These are phyloP conservation scores for Fusarium sp. DNA, from an alignment of 2,329 filamentous ascomycete species.

Conservation along the genomic window DNA sequence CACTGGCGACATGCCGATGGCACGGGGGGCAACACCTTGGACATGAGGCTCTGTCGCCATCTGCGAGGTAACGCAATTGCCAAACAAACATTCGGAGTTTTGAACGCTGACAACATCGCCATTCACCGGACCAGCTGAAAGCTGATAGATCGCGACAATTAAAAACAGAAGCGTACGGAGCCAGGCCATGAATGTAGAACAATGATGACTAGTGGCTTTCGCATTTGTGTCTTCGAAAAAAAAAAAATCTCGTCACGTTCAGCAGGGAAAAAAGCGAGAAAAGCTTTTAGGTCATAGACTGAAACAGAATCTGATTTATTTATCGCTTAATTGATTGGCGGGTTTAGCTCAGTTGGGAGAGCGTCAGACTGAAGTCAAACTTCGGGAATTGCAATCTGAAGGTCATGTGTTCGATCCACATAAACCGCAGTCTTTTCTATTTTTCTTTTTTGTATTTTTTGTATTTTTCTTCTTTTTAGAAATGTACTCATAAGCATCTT, in stretches of 20 bases:
- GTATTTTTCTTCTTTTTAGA: no score
- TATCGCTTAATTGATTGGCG: conserved; percentile 5
- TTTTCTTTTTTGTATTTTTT: no score
- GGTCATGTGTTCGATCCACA: conserved; percentile 33
- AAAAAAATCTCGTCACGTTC: no score
- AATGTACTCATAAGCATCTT: no score
- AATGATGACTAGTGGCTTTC: not conserved
- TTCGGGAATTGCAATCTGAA: conserved; percentile 22
- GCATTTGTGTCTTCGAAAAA: not conserved
- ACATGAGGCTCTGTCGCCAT: not conserved
- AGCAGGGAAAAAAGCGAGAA: fast-evolving
- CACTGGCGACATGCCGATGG: not conserved
- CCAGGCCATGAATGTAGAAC: not conserved
- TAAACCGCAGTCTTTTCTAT: conserved; percentile 13
- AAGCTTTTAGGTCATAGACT: fast-evolving
- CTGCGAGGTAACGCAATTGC: not conserved
- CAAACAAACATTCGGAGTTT: not conserved
- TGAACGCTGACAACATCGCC: not conserved
- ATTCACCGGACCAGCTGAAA: not conserved
- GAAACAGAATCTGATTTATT: fast-evolving
- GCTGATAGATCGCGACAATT: no score
- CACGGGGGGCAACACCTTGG: fast-evolving
- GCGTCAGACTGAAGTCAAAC: conserved; percentile 30
- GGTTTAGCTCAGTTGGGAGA: conserved; percentile 34
- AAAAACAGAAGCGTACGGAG: no score